Conservation (phyloP, 345 rosid species). For the Gossypium anomalum region DNA sequence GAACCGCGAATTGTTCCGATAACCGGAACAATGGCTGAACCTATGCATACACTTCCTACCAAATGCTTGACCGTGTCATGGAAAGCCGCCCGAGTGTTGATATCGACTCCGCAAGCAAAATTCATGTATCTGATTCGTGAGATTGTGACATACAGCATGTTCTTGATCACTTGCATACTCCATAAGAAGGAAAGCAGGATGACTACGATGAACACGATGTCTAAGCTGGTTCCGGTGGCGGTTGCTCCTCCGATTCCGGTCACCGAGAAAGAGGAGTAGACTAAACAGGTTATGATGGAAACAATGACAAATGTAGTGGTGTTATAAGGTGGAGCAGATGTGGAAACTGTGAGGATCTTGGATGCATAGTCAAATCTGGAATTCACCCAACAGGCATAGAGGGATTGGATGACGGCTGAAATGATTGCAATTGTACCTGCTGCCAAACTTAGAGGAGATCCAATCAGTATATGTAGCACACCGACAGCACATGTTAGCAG, state of each 20-base stretch:
- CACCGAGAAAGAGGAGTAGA: conserved; percentile 57
- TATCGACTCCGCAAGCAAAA: conserved; percentile 46
- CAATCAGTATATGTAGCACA: conserved; percentile 43
- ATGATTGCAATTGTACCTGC: conserved; percentile 43
- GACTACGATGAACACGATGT: conserved; percentile 44
- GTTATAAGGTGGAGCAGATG: conserved; percentile 43
- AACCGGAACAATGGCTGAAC: conserved; percentile 63
- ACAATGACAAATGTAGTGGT: conserved; percentile 30
- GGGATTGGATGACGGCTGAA: conserved; percentile 40
- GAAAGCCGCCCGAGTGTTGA: conserved; percentile 40
- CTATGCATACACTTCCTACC: conserved; percentile 58
- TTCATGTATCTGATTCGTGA: conserved; percentile 52
- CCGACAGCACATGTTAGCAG: conserved; percentile 55
- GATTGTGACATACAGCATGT: conserved; percentile 50
- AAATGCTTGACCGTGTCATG: conserved; percentile 41
- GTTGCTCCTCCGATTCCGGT: conserved; percentile 82
- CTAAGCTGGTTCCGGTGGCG: conserved; percentile 42
- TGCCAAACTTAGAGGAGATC: conserved; percentile 43
- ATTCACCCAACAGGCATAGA: conserved; percentile 76
- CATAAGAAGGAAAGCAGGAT: conserved; percentile 66
- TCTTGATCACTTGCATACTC: conserved; percentile 73
- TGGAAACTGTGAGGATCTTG: conserved; percentile 44
- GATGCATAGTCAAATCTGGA: conserved; percentile 50
- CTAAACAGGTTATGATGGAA: conserved; percentile 26
- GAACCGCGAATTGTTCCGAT: conserved; percentile 47